Base-by-base conservation (phyloP, 2,329 filamentous ascomycete species). In the Myriangium duriaei region DNA sequence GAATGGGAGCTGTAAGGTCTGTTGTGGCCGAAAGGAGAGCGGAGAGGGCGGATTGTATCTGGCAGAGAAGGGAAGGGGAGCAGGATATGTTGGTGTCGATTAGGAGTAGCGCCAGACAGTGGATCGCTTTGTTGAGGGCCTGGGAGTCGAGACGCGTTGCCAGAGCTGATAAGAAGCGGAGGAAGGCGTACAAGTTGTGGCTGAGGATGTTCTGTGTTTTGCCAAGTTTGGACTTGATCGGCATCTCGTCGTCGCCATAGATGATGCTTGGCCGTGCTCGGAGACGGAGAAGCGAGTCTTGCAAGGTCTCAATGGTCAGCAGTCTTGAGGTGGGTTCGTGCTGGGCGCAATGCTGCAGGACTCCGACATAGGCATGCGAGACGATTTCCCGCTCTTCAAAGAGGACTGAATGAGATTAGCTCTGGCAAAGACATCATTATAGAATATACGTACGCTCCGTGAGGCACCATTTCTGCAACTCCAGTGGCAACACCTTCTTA, bases 391-490 rank as follows among this genome's bases (percentile, higher is more conserved):
- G 53, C 21, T 40, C 43, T 37, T 51, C 52, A 37, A 44, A 46
- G 11, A 49, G 48, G 48, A 51, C 36, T 39, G 15, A 1, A 7
- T 11, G 7, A 9, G 5, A 18, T 38, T 12, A 38, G 26, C 21
- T 2, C 4, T 13, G 14, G 18, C 2, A 9, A 7, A 16, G 16
- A 10, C 6, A 28, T 6, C 13, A n/a, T n/a, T n/a, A n/a, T n/a
- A n/a, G n/a, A n/a, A 6, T 11, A 14, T 3, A 24, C 36, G 7
- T 21, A 39, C 37, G 19, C 43, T 62, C 54, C 5, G 57, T 51
- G 9, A 62, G 50, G 45, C 67, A 60, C 65, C 65, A 69, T 3
- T 47, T 46, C 4, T 60, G 51, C 4, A 65, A 35, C 19, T 57
- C 56, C 17, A 49, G 45, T 2, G 63, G 61, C 4, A 68, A 45